These are phyloP conservation scores for Stromatinia cepivora DNA, from an alignment of 2,329 filamentous ascomycete species.

Conservation along the genomic window DNA sequence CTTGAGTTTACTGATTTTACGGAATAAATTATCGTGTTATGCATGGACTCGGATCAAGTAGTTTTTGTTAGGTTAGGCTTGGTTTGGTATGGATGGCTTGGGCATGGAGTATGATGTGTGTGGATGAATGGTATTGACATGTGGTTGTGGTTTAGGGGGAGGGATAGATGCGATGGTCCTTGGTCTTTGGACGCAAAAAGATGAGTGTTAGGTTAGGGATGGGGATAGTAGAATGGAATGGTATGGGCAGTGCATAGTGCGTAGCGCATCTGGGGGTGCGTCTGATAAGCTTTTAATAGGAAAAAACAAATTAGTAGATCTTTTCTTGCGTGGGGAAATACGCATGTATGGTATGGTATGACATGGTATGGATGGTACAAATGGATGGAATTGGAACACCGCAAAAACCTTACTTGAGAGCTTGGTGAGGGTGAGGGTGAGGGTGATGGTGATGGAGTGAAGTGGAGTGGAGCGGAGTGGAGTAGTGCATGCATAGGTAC, in stretches of 20 bases:
- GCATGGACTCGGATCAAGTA: constrained; percentile 8
- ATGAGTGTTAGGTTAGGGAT: background rate
- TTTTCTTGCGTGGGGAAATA: background rate
- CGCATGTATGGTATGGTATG: constrained; percentile 7
- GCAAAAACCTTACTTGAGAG: background rate
- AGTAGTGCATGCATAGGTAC: background rate
- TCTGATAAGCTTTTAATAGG: constrained; percentile 6
- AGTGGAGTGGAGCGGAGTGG: too few relatives aligned
- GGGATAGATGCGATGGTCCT: background rate
- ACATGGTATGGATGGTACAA: background rate
- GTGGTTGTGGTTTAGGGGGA: background rate
- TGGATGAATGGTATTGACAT: constrained; percentile 8
- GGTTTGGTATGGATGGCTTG: background rate
- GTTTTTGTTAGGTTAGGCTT: constrained; percentile 6
- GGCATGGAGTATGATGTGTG: constrained; percentile 14
- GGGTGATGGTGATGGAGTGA: background rate
- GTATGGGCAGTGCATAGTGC: background rate
- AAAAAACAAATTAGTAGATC: constrained; percentile 9
- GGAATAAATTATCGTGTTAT: background rate
- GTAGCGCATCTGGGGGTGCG: too few relatives aligned
- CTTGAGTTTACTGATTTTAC: constrained; percentile 26
- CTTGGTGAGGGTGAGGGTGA: background rate
- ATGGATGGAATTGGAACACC: background rate
- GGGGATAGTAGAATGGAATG: background rate
- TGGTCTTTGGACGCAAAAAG: background rate